A percentile compares a stretch with the other conserved stretches of the same genome.
Evolutionary conservation across 805 yeast species (phyloP).

Genomic region (Scheffersomyces lignosus): DNA sequence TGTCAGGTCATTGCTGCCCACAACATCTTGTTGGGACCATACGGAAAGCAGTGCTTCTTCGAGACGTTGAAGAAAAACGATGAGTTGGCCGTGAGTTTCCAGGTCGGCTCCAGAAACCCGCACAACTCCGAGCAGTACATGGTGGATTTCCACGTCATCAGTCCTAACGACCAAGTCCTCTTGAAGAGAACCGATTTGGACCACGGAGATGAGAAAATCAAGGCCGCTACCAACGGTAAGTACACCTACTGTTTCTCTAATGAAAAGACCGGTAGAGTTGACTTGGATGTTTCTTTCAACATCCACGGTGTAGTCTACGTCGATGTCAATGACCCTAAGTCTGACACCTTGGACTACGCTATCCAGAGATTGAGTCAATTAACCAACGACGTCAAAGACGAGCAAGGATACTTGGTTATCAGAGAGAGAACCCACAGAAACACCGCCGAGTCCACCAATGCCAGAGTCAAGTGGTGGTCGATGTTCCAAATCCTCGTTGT

Average conservation of each 20-base stretch:
- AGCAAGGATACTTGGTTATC: conserved; percentile 87
- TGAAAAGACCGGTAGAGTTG: conserved; percentile 67
- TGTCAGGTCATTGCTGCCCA: conserved; percentile 49
- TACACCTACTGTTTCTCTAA: conserved; percentile 90
- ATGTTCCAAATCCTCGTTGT: conserved; percentile 87
- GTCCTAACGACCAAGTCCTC: conserved; percentile 49
- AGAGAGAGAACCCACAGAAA: conserved; percentile 98
- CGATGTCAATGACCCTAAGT: conserved; percentile 72
- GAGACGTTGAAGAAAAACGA: conserved; percentile 82
- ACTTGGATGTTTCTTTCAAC: conserved; percentile 92
- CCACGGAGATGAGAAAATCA: conserved; percentile 76
- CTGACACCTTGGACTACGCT: conserved; percentile 81
- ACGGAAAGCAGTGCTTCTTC: conserved; percentile 85
- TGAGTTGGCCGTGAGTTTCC: conserved; percentile 84
- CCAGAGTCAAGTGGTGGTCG: conserved; percentile 98
- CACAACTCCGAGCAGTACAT: conserved; percentile 63
- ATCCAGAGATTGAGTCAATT: conserved; percentile 72
- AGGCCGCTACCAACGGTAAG: conserved; percentile 68
- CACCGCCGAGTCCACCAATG: conserved; percentile 96
- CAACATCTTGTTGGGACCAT: conserved; percentile 77
- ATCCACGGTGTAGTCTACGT: conserved; percentile 90
- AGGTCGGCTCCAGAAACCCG: conserved; percentile 88
- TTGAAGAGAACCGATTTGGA: conserved; percentile 56
- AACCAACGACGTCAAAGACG: conserved; percentile 86
- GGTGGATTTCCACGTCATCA: conserved; percentile 57